phyloP scores from a whole-genome alignment of 345 rosid genomes.

The Hypericum perforatum region DNA sequence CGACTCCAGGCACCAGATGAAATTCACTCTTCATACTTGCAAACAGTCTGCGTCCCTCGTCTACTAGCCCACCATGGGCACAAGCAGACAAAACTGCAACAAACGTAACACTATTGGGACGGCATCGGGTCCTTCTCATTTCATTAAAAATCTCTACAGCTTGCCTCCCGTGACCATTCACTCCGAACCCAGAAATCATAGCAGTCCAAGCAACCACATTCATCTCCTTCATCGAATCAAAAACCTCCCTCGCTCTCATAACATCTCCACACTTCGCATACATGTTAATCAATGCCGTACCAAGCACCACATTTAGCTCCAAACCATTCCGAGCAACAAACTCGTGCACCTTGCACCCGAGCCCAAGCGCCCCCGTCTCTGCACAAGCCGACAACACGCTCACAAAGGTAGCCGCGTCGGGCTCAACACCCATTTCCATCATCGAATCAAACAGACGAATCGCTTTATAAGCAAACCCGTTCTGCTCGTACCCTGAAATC shows the following conservation, averaged over 20 bases:
- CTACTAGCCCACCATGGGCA: constrained; percentile 68
- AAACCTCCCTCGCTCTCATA: constrained; percentile 45
- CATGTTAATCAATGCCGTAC: constrained; percentile 73
- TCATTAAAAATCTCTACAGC: constrained; percentile 42
- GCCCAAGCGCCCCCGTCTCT: constrained; percentile 43
- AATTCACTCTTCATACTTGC: constrained; percentile 44
- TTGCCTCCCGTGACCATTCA: constrained; percentile 55
- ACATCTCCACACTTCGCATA: constrained; percentile 71
- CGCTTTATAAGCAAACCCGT: constrained; percentile 54
- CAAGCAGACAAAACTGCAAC: constrained; percentile 75
- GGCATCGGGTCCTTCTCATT: constrained; percentile 35
- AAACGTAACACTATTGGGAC: constrained; percentile 63
- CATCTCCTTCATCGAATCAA: constrained; percentile 48
- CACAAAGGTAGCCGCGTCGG: constrained; percentile 61
- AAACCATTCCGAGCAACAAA: constrained; percentile 23
- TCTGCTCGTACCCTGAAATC: constrained; percentile 74
- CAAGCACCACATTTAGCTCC: constrained; percentile 53
- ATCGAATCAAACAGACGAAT: constrained; percentile 43
- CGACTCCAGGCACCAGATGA: constrained; percentile 43
- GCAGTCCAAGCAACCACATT: constrained; percentile 85
- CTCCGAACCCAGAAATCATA: constrained; percentile 79
- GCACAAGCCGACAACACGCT: constrained; percentile 70
- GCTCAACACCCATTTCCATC: constrained; percentile 36
- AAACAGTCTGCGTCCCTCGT: constrained; percentile 39
- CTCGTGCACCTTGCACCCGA: constrained; percentile 66